These are phyloP conservation scores for Picea glauca DNA, from an alignment of 75 land plant genomes.

Conservation along the genomic window DNA sequence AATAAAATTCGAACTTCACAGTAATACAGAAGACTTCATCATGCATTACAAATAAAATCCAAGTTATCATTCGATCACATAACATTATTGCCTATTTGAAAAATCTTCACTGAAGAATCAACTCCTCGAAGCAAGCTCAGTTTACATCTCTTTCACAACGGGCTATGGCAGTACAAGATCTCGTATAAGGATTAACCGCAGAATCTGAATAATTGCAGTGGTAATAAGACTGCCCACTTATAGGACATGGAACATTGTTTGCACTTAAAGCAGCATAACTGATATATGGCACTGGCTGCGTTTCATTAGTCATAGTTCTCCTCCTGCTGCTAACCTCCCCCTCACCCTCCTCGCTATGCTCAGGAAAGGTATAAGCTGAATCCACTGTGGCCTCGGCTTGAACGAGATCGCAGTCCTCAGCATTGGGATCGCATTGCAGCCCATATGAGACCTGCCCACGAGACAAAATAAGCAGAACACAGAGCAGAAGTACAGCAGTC, in stretches of 20 bases:
- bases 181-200: conserved; percentile 14
- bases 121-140: background rate
- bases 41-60: no score
- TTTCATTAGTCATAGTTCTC: background rate
- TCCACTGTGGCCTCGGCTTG: background rate
- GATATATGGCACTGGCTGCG: background rate
- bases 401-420: background rate
- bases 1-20: no score
- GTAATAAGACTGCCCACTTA: conserved; percentile 27
- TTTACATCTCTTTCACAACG: conserved; percentile 4
- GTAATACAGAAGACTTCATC: no score
- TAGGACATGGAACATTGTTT: conserved; percentile 22
- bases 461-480: background rate
- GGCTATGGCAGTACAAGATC: conserved; percentile 19
- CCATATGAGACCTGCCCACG: background rate
- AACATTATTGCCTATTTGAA: no score
- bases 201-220: conserved; percentile 7
- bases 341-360: background rate
- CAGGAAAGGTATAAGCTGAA: background rate
- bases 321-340: background rate
- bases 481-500: background rate
- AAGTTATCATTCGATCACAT: no score
- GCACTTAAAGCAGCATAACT: conserved; percentile 27
- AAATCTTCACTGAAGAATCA: background rate
- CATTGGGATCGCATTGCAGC: background rate